Conservation (phyloP, 352 stramenopile genomes). For the Globisporangium carolinianum region DNA sequence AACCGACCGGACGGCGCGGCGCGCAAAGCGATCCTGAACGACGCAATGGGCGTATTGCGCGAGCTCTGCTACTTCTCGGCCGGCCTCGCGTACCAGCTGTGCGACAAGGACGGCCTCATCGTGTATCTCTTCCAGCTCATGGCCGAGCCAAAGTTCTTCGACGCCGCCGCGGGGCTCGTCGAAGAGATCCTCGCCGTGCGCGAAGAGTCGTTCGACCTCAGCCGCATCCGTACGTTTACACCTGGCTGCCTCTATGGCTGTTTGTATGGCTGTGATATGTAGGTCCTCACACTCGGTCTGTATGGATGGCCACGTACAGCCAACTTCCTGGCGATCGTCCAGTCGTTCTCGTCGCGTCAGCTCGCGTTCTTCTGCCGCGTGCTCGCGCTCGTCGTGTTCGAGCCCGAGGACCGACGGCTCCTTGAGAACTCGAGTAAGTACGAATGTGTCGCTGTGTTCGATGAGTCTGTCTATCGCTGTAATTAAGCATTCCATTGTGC, state of each 20-base stretch:
- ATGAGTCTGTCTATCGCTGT: background rate
- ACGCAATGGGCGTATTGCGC: slow-evolving; percentile 71
- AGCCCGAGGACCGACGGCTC: slow-evolving; percentile 91
- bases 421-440: slow-evolving; percentile 84
- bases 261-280: too few relatives aligned
- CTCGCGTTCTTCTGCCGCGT: slow-evolving; percentile 95
- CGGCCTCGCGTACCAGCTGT: slow-evolving; percentile 55
- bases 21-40: slow-evolving; percentile 53
- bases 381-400: slow-evolving; percentile 92
- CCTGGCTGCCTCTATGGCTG: slow-evolving; percentile 26
- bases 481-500: background rate
- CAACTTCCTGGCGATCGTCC: slow-evolving; percentile 87
- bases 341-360: slow-evolving; percentile 87
- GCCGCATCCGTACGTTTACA: slow-evolving; percentile 59
- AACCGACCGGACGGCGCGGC: slow-evolving; percentile 36
- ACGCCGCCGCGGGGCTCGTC: slow-evolving; percentile 85
- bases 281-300: too few relatives aligned
- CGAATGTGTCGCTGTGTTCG: background rate
- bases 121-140: slow-evolving; percentile 94
- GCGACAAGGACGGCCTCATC: slow-evolving; percentile 82
- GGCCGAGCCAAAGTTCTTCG: slow-evolving; percentile 85
- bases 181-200: slow-evolving; percentile 91
- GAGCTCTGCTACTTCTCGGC: slow-evolving; percentile 83
- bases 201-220: slow-evolving; percentile 75
- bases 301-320: slow-evolving; percentile 34